Evolutionary conservation across 768 basidiomycete species (phyloP).

Genomic region (Dictyophora rubrovolvata): DNA sequence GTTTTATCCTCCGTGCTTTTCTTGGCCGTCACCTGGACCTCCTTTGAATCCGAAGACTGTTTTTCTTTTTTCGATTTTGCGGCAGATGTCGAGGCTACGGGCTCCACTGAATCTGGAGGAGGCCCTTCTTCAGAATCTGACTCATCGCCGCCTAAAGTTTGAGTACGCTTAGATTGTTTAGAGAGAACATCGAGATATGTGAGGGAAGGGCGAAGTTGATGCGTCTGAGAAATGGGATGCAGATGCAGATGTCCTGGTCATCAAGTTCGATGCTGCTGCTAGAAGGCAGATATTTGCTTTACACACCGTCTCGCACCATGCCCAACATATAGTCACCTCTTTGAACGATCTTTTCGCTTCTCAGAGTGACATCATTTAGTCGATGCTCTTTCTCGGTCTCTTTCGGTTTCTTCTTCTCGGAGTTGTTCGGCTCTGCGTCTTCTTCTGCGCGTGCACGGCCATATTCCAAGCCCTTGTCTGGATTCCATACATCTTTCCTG

Average conservation of each 20-base stretch:
- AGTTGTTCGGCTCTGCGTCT: slow-evolving; percentile 54
- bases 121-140: slow-evolving; percentile 70
- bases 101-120: slow-evolving; percentile 72
- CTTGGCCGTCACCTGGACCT: slow-evolving; percentile 68
- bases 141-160: slow-evolving; percentile 23
- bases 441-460: slow-evolving; percentile 61
- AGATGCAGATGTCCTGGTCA: slow-evolving; percentile 57
- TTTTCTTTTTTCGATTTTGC: slow-evolving; percentile 21
- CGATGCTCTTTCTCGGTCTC: slow-evolving; percentile 46
- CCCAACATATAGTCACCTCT: slow-evolving; percentile 67
- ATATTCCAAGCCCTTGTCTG: slow-evolving; percentile 54
- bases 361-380: slow-evolving; percentile 58
- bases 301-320: slow-evolving; percentile 57
- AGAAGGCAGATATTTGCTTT: neutral
- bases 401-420: slow-evolving; percentile 22
- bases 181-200: slow-evolving; percentile 70
- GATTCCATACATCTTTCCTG: slow-evolving; percentile 72
- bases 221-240: slow-evolving; percentile 66
- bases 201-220: slow-evolving; percentile 75
- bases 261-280: slow-evolving; percentile 9
- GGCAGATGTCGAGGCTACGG: slow-evolving; percentile 24
- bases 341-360: slow-evolving; percentile 61
- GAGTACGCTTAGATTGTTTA: slow-evolving; percentile 46
- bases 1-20: slow-evolving; percentile 55
- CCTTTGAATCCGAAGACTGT: slow-evolving; percentile 46